Evolutionary conservation across 176 grass and related monocot genomes (phyloP), one percentile per base, ranked within the genome.

Genomic region (Carex littledalei): DNA sequence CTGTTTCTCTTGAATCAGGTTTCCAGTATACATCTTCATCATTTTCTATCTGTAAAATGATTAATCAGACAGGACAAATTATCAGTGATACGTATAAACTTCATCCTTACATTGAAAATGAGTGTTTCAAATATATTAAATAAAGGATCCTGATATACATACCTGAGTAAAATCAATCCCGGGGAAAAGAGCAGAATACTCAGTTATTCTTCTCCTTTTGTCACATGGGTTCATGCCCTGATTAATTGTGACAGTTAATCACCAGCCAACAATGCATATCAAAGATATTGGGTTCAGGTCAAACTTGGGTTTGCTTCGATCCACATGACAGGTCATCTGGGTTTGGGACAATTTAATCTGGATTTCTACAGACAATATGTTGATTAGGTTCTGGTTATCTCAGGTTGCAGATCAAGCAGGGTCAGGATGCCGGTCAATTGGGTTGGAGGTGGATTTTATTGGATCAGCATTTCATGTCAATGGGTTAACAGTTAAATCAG

Each of bases 131-230:
- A 8, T 61, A 13, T 24, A 49, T 39, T 56, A 77, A 17, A 63
- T 16, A 6, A 29, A 47, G 83, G 20, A 88, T 6, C 15, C 67
- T 16, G 6, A 35, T 13, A 32, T 52, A 81, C 91, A 77, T 91
- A 65, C 96, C 90, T 92, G 83, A 24, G 96, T 95, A 90, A 95
- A 95, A 82, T 99, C 91, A 91, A 99, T 92, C 78, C 89, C 85
- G 81, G 96, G 93, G 80, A 99, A 99, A 49, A 94, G 74, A 82
- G 83, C 18, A 17, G 35, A 89, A 68, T 94, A 95, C 64, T 99
- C 90, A 35, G 85, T 89, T 86, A 99, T 73, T 67, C 87, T 99
- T 79, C 93, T 94, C 81, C 96, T 86, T 87, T 88, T 95, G 80
- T 99, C 96, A 84, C 96, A 99, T 59, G 91, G 96, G 89, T 95